phyloP scores from a whole-genome alignment of 345 rosid genomes.

The Salix koriyanagi region DNA sequence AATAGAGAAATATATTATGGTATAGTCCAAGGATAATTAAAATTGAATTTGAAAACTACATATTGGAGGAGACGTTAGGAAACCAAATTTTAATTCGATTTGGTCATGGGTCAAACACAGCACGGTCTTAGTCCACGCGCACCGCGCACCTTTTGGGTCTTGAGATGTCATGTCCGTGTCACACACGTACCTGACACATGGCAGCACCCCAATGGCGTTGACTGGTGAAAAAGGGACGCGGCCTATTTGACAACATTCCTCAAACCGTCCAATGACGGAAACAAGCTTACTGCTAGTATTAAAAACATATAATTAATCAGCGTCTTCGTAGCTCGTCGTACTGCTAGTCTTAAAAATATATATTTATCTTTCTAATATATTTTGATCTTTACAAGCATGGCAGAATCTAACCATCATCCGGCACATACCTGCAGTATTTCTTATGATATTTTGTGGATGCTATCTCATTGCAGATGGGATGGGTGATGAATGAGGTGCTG shows the following conservation, averaged over 20 bases:
- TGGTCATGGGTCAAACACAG: conserved; percentile 9
- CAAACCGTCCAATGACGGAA: background rate
- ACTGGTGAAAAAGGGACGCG: background rate
- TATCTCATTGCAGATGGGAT: conserved; percentile 59
- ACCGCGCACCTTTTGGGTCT: background rate
- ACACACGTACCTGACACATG: background rate
- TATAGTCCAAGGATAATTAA: too few relatives aligned
- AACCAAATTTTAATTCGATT: background rate
- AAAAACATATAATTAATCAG: too few relatives aligned
- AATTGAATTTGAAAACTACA: background rate
- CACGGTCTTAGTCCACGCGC: conserved; percentile 1
- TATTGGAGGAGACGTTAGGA: background rate
- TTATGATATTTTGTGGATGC: background rate
- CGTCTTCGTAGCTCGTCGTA: too few relatives aligned
- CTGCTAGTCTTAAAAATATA: too few relatives aligned
- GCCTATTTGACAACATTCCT: background rate
- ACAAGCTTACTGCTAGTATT: background rate
- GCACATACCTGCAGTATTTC: too few relatives aligned
- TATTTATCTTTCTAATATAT: too few relatives aligned
- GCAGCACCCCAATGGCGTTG: background rate
- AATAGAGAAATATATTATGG: background rate
- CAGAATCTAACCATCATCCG: background rate
- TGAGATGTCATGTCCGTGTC: background rate
- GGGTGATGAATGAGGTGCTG: conserved; percentile 82
- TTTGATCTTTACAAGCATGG: background rate